These are phyloP conservation scores for Alnus glutinosa DNA, from an alignment of 306 rosid genomes.

Conservation along the genomic window DNA sequence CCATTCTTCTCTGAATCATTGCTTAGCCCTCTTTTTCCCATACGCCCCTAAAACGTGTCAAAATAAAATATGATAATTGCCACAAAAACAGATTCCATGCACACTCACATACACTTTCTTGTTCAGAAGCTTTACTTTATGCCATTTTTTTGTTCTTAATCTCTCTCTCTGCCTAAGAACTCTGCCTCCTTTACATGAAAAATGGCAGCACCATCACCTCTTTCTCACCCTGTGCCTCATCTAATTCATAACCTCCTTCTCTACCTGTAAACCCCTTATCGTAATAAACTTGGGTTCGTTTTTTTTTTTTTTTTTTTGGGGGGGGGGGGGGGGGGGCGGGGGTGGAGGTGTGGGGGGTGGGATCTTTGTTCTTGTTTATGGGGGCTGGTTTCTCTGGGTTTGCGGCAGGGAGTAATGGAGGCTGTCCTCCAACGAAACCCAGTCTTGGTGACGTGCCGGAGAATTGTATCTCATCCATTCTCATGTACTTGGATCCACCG, in stretches of 20 bases:
- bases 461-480: conserved; percentile 55
- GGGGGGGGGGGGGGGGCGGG: too few species aligned
- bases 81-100: conserved; percentile 23
- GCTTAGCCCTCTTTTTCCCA: neutral
- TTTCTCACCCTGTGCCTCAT: conserved; percentile 27
- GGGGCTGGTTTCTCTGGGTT: conserved; percentile 55
- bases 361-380: conserved; percentile 35
- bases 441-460: conserved; percentile 71
- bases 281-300: neutral
- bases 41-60: neutral
- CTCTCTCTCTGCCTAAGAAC: neutral
- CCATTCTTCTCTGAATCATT: neutral
- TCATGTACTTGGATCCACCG: conserved; percentile 57
- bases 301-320: neutral
- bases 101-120: conserved; percentile 16
- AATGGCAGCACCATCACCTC: conserved; percentile 35
- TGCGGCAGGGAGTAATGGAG: conserved; percentile 5
- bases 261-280: conserved; percentile 29
- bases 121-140: neutral
- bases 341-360: too few species aligned
- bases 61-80: neutral
- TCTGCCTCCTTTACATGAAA: conserved; percentile 9
- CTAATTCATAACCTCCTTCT: conserved; percentile 37
- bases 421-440: conserved; percentile 20
- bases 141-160: neutral